Percentiles rank a stretch among this genome's conserved stretches.
These are phyloP conservation scores for Pleodorina starrii DNA, from an alignment of 139 green algal species.

Conservation along the genomic window DNA sequence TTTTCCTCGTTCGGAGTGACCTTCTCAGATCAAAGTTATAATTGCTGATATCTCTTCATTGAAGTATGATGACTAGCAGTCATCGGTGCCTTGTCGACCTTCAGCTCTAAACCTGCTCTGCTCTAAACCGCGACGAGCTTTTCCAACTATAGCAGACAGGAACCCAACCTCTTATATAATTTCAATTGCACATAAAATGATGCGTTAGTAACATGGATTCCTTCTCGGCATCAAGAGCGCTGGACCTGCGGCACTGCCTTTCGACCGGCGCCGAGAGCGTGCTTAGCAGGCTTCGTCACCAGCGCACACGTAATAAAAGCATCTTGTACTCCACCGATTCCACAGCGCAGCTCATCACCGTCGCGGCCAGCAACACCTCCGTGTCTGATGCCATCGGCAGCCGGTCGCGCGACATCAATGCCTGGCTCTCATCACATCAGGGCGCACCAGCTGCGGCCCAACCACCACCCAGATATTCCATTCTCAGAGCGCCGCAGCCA, in stretches of 20 bases:
- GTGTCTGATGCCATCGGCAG: neutral
- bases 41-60: neutral
- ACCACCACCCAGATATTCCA: neutral
- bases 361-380: neutral
- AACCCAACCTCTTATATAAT: neutral
- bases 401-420: too few species aligned
- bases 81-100: neutral
- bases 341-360: neutral
- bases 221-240: neutral
- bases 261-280: neutral
- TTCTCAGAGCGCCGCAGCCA: neutral
- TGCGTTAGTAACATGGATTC: neutral
- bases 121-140: neutral
- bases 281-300: neutral
- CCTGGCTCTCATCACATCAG: neutral
- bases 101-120: neutral
- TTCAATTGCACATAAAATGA: neutral
- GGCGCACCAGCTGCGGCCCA: neutral
- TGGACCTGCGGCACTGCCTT: neutral
- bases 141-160: neutral
- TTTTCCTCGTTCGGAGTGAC: neutral
- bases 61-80: neutral
- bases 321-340: too few species aligned
- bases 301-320: too few species aligned
- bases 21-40: neutral